A percentile compares a stretch with the other conserved stretches of the same genome.
These are phyloP conservation scores for Aspergillus uvarum DNA, from an alignment of 2,329 filamentous ascomycete species.

Conservation along the genomic window DNA sequence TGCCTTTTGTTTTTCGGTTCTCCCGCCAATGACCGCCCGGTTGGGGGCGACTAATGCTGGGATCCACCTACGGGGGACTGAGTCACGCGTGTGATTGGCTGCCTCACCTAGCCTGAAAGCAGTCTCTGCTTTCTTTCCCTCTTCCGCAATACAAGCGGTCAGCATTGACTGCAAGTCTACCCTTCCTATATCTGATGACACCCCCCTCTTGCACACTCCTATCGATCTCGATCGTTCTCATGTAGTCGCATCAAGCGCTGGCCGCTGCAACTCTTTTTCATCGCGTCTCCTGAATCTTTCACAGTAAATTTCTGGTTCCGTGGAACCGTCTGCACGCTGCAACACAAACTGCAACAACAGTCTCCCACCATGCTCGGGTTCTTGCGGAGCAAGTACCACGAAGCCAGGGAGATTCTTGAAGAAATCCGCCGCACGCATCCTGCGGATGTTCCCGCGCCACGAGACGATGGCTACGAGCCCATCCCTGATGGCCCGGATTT, in stretches of 20 bases:
- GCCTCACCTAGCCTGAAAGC: not conserved
- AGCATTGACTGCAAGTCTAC: not conserved
- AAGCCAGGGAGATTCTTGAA: not conserved
- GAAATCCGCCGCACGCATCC: not conserved
- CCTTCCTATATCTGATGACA: not conserved
- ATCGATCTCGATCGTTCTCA: not conserved
- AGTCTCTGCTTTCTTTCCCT: not conserved
- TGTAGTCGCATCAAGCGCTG: not conserved
- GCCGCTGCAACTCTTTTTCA: not conserved
- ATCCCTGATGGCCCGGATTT: not conserved
- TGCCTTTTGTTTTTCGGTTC: not conserved
- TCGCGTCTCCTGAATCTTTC: not conserved
- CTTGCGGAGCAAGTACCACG: not conserved
- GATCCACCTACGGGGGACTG: too few species aligned
- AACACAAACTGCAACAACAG: not conserved
- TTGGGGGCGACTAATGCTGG: too few species aligned
- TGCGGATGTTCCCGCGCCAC: not conserved
- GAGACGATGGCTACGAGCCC: conserved; percentile 6
- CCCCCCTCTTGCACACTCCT: not conserved
- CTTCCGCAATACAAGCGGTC: not conserved
- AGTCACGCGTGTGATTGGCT: not conserved
- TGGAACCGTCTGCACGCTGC: not conserved
- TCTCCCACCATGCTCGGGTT: conserved; percentile 5
- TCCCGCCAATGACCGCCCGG: not conserved
- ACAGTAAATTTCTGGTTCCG: not conserved